Base-by-base conservation (phyloP, 2,329 filamentous ascomycete genomes). In the Aureobasidium namibiae region DNA sequence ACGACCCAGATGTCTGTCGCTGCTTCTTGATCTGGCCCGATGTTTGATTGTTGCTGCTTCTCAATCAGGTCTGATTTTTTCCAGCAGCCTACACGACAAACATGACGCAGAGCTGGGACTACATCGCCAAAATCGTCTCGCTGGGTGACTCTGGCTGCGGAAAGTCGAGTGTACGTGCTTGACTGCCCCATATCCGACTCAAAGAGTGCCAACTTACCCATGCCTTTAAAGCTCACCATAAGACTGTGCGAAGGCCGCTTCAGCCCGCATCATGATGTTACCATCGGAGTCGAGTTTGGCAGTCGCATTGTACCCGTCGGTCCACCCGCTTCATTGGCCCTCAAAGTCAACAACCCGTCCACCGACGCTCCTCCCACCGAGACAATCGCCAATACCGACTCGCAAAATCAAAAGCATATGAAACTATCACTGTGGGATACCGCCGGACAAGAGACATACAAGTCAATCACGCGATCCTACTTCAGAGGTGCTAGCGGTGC, bases 111-210 rank as follows among this genome's bases (percentile, higher is more conserved):
- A 87, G 90, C 74, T 97, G 92, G 92, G 91, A 97, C 78, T 97
- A 95, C 79, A 99, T 97, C 72, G 92, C 92, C 74, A 99, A 99
- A 77, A 89, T 99, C 68, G 92, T 97, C 71, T 95, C 90, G 78
- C 91, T 99, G 69, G 94, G 94, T 73, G 94, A 97, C 78, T 94
- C 89, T 46, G 94, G 92, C 72, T 95, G 90, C 71, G 94, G 94
- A 70, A 99, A 99, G 80, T 95, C 90, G 60, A 84, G 81, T 72
- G 82, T 84, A 74, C 64, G 78, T 71, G 31, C 18, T 33, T 18
- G 29, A n/a, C n/a, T 18, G 14, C 23, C 18, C 24, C 26, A 16
- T n/a, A n/a, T n/a, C n/a, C n/a, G n/a, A n/a, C n/a, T n/a, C n/a
- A n/a, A n/a, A n/a, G n/a, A 65, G 14, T 38, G 31, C 23, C 23